Evolutionary conservation across 805 yeast genomes (phyloP).

Genomic region (Pichia pseudocactophila): DNA sequence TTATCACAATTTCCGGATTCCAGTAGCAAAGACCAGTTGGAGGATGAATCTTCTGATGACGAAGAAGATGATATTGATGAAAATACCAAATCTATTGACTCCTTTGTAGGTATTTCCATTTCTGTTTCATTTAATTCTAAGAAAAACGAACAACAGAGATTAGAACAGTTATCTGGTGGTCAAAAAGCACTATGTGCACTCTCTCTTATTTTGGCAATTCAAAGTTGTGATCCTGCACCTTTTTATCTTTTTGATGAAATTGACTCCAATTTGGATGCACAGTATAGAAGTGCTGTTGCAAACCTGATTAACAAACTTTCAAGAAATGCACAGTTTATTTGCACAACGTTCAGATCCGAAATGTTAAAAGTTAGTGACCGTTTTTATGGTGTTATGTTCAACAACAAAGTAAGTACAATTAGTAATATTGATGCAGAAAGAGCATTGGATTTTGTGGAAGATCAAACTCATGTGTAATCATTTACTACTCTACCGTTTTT

Average conservation of each 20-base stretch:
- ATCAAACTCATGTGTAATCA: constrained; percentile 31
- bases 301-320: constrained; percentile 59
- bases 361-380: constrained; percentile 80
- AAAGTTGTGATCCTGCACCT: constrained; percentile 94
- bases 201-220: constrained; percentile 87
- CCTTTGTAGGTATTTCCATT: constrained; percentile 75
- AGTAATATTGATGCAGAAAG: constrained; percentile 59
- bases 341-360: constrained; percentile 94
- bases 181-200: constrained; percentile 96
- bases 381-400: constrained; percentile 80
- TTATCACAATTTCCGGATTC: constrained; percentile 12
- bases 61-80: constrained; percentile 14
- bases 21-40: constrained; percentile 10
- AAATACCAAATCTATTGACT: constrained; percentile 32
- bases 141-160: constrained; percentile 73
- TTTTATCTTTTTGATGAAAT: constrained; percentile 94
- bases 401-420: constrained; percentile 72
- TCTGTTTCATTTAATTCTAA: constrained; percentile 84
- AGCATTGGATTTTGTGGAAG: constrained; percentile 80
- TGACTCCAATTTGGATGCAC: constrained; percentile 92
- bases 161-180: constrained; percentile 93
- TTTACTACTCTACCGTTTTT: not conserved
- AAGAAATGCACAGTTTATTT: constrained; percentile 74
- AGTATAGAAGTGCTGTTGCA: constrained; percentile 84
- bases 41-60: constrained; percentile 12